A percentile compares a stretch with the other conserved stretches of the same genome.
phyloP scores from a whole-genome alignment of 2,329 filamentous ascomycete genomes.

The Fusarium sulawesiense region DNA sequence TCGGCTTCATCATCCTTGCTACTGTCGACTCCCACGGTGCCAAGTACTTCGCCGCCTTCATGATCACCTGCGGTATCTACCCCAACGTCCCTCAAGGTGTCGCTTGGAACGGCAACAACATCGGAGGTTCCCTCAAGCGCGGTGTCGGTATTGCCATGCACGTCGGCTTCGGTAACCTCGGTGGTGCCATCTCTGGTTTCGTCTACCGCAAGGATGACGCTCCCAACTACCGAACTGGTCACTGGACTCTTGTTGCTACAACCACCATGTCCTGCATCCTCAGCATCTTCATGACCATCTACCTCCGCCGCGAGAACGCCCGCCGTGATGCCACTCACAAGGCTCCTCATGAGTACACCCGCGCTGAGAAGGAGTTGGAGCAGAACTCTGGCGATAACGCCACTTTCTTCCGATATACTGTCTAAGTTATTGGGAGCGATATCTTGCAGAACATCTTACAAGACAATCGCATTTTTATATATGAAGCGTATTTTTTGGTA shows the following conservation, averaged over 20 bases:
- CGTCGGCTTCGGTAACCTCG: conserved; percentile 58
- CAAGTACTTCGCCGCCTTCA: conserved; percentile 62
- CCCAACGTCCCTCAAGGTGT: conserved; percentile 66
- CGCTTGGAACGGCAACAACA: conserved; percentile 47
- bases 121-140: conserved; percentile 9
- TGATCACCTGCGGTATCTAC: conserved; percentile 57
- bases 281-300: conserved; percentile 66
- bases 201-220: conserved; percentile 55
- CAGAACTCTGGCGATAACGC: conserved; percentile 67
- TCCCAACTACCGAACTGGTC: conserved; percentile 68
- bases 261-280: conserved; percentile 65
- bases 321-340: conserved; percentile 63
- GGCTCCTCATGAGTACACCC: conserved; percentile 61
- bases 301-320: conserved; percentile 67
- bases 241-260: conserved; percentile 67
- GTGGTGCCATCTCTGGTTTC: conserved; percentile 51
- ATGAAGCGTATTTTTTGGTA: conserved; percentile 24
- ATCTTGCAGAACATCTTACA: conserved; percentile 43
- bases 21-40: conserved; percentile 51
- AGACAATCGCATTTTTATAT: conserved; percentile 39
- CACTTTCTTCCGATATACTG: conserved; percentile 65
- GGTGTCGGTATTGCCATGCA: conserved; percentile 64
- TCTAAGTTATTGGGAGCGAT: conserved; percentile 49
- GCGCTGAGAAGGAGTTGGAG: conserved; percentile 64
- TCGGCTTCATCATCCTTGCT: conserved; percentile 51